Base-by-base conservation (phyloP, 2,329 filamentous ascomycete genomes). In the Colletotrichum lentis region DNA sequence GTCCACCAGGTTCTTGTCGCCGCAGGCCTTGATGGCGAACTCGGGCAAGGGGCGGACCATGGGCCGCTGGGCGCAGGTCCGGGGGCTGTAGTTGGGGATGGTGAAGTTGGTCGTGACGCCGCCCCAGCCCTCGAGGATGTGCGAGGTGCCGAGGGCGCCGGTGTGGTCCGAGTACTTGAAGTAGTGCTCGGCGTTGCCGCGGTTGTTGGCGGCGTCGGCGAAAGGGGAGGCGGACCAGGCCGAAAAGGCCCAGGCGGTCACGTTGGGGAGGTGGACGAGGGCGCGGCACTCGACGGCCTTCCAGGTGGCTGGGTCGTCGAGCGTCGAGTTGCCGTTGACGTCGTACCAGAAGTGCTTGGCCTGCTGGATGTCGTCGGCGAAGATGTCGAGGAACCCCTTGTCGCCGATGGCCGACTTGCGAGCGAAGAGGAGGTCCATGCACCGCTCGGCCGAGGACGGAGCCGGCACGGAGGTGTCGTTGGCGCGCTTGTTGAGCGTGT, bases 31-130 rank as follows among this genome's bases (percentile, higher is more conserved):
- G 53, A 75, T 54, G 14, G 68, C 69, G 22, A 73, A 76, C 27
- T 75, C 73, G 3, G 71, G 65, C 27, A 75, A 63, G 3, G 41
- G 53, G 7, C 71, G 70, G 3, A 81, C 71, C 52, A 80, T 76
- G 1, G 75, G 73, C 58, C 79, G 73, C 56, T 74, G 76, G 14
- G 69, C 60, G 22, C 71, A 73, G 61, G 74, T 70, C 2, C 74
- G 72, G 1, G 72, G 67, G 35, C 74, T 71, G 55, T 74, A 73
- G 70, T 75, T 74, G 8, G 77, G 77, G n/a, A 80, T 74, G 27
- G 75, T 75, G 44, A 80, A 75, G 66, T 78, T 77, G 70, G 74
- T 80, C 10, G 71, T 75, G 50, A 80, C 75, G 59, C 77, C 76
- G 50, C 73, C 73, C 73, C 74, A 75, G 27, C 74, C 73, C 53